These are phyloP conservation scores for Colletotrichum scovillei DNA, from an alignment of 2,329 filamentous ascomycete species.

Conservation along the genomic window DNA sequence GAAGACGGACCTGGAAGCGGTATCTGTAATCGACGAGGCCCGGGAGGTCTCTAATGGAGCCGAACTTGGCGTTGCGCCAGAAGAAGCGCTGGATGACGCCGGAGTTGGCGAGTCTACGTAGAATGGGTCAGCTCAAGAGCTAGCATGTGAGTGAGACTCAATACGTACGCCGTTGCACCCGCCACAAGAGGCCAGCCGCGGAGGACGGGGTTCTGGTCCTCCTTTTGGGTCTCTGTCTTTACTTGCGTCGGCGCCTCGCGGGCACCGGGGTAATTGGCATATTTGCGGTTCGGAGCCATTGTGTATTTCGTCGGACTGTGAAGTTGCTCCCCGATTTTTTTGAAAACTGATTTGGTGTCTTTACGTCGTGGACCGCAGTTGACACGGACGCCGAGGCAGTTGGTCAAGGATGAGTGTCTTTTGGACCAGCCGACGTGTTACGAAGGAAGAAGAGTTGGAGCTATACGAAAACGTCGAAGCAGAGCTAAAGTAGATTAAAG, in stretches of 20 bases:
- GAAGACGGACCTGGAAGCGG: slow-evolving; percentile 59
- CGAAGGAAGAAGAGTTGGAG: neutral
- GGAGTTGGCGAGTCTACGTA: slow-evolving; percentile 67
- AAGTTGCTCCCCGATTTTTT: neutral
- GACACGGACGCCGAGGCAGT: neutral
- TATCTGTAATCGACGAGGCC: slow-evolving; percentile 57
- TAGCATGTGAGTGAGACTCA: neutral
- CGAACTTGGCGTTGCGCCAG: slow-evolving; percentile 76
- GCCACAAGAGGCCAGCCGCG: slow-evolving; percentile 73
- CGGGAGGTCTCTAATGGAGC: slow-evolving; percentile 57
- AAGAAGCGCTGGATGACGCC: slow-evolving; percentile 71
- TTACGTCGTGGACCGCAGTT: neutral
- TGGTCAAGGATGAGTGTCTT: neutral
- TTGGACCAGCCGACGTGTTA: neutral
- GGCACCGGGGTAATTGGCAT: slow-evolving; percentile 36
- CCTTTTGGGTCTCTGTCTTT: slow-evolving; percentile 29
- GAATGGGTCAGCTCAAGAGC: neutral
- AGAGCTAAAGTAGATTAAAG: neutral
- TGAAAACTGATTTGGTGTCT: neutral
- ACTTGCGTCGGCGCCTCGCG: slow-evolving; percentile 15
- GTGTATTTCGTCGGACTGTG: neutral
- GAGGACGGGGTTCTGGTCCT: slow-evolving; percentile 76
- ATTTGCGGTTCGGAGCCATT: slow-evolving; percentile 36
- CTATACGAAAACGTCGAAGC: neutral
- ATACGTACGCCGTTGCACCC: slow-evolving; percentile 69